A percentile compares a stretch with the other conserved stretches of the same genome.
Evolutionary conservation across 208 protist species (phyloP).

Genomic region (Leishmania guyanensis): DNA sequence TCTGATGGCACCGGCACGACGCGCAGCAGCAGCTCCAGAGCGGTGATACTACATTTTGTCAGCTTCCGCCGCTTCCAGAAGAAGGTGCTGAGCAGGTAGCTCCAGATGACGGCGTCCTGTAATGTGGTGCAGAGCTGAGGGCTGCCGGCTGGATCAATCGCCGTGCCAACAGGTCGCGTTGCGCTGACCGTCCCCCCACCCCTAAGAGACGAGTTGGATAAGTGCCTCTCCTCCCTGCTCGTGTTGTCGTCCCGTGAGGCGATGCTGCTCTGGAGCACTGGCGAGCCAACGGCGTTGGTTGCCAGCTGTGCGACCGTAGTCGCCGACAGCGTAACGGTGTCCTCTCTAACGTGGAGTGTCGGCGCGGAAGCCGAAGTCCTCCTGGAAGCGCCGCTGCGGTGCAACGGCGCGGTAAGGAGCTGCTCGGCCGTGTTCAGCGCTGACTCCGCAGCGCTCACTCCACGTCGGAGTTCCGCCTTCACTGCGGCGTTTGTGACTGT

Average conservation of each 20-base stretch:
- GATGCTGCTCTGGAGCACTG: background rate
- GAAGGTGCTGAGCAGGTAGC: slow-evolving; percentile 51
- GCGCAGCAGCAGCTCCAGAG: slow-evolving; percentile 51
- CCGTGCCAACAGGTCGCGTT: background rate
- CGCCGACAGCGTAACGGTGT: background rate
- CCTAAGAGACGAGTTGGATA: slow-evolving; percentile 10
- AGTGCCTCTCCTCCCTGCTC: background rate
- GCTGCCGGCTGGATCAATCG: background rate
- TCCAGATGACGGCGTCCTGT: slow-evolving; percentile 32
- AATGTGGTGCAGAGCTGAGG: slow-evolving; percentile 8
- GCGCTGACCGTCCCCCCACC: background rate
- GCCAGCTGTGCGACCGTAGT: background rate
- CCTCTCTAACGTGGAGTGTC: slow-evolving; percentile 5
- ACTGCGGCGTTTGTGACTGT: slow-evolving; percentile 19
- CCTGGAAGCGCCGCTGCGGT: background rate
- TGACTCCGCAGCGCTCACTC: slow-evolving; percentile 25
- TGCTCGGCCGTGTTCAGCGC: slow-evolving; percentile 14
- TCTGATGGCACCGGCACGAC: slow-evolving; percentile 26
- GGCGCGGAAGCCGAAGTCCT: slow-evolving; percentile 1
- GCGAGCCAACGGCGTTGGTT: background rate
- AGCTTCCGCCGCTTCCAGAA: slow-evolving; percentile 63
- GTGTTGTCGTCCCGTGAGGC: slow-evolving; percentile 1
- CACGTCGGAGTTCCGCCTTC: slow-evolving; percentile 42
- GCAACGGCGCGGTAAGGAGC: background rate
- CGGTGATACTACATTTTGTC: slow-evolving; percentile 35